phyloP scores from a whole-genome alignment of 164 flowering plant genomes.

The Cinnamomum micranthum region DNA sequence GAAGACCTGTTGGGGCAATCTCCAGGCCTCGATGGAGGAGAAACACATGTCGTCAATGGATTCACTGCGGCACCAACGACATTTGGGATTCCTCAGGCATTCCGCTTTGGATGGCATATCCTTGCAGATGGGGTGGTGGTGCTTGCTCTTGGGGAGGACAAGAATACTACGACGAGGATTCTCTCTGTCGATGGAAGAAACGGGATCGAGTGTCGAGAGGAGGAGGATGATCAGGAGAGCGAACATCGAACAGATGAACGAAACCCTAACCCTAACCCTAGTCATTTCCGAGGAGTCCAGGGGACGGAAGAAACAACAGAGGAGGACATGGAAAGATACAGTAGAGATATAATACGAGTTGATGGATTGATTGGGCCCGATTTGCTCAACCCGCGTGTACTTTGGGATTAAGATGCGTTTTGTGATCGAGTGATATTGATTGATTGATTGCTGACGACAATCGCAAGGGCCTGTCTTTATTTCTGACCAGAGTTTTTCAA shows the following conservation, averaged over 20 bases:
- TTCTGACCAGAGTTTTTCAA: too few relatives aligned
- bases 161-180: conserved; percentile 16
- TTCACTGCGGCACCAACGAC: conserved; percentile 68
- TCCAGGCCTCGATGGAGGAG: conserved; percentile 46
- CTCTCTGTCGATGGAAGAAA: background rate
- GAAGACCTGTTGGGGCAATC: conserved; percentile 65
- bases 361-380: too few relatives aligned
- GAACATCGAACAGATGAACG: background rate
- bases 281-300: background rate
- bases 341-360: too few relatives aligned
- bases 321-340: too few relatives aligned
- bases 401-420: too few relatives aligned
- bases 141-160: conserved; percentile 1
- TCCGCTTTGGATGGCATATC: conserved; percentile 35
- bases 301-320: too few relatives aligned
- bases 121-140: conserved; percentile 32
- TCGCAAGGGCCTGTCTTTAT: too few relatives aligned
- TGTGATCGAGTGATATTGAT: too few relatives aligned
- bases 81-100: conserved; percentile 38
- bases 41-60: conserved; percentile 62
- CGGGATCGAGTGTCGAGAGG: background rate
- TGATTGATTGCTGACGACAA: too few relatives aligned
- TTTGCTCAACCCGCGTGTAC: too few relatives aligned
- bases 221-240: conserved; percentile 9
- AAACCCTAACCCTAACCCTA: conserved; percentile 13